phyloP scores from a whole-genome alignment of 306 rosid genomes.

The Casuarina cunninghamiana region DNA sequence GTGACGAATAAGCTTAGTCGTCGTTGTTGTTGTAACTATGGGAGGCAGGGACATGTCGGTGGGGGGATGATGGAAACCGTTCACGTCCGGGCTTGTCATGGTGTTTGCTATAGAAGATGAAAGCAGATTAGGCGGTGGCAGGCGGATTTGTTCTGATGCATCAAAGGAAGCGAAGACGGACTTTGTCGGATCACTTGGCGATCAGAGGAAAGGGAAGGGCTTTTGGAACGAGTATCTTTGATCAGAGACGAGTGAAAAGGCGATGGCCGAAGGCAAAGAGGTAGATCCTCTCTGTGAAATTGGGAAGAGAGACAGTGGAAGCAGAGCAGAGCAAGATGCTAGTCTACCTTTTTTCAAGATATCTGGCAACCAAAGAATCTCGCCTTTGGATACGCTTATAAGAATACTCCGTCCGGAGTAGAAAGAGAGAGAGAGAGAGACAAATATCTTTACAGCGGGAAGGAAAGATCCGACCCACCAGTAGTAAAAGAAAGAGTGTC shows the following conservation, averaged over 20 bases:
- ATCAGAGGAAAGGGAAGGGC: background rate
- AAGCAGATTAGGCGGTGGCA: background rate
- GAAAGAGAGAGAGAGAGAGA: background rate
- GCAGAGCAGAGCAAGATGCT: too few species aligned
- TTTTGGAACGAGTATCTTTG: background rate
- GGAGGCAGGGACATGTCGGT: background rate
- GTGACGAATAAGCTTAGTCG: background rate
- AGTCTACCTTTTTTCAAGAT: background rate
- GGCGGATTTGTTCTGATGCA: background rate
- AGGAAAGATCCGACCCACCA: background rate
- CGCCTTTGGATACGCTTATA: background rate
- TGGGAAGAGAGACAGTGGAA: slow-evolving; percentile 15
- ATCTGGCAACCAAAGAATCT: background rate
- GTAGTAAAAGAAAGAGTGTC: background rate
- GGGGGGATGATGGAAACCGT: background rate
- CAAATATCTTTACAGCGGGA: background rate
- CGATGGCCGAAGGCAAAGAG: background rate
- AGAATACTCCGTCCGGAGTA: background rate
- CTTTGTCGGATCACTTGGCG: background rate
- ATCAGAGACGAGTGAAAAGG: background rate
- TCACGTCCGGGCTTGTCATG: background rate
- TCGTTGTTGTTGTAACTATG: slow-evolving; percentile 13
- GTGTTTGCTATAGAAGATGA: background rate
- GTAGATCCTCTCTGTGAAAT: background rate
- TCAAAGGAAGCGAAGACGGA: background rate